Conservation (phyloP, 2,329 filamentous ascomycete species). For the Pseudogymnoascus sp. region DNA sequence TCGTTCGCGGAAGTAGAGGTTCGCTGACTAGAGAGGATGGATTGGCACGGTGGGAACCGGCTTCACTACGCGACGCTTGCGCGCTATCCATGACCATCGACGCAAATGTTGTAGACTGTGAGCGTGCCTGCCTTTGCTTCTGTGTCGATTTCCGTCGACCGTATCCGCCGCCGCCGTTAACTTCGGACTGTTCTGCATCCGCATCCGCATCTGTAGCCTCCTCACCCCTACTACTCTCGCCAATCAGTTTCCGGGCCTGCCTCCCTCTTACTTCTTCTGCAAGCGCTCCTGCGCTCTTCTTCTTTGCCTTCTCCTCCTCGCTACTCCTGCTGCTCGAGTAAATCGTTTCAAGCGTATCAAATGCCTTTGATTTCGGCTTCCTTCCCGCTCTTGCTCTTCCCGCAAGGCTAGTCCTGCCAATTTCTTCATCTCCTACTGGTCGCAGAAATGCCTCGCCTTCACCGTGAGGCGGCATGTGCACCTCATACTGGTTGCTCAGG, state of each 20-base stretch:
- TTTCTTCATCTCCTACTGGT: constrained; percentile 21
- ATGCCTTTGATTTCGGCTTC: constrained; percentile 34
- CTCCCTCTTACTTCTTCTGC: constrained; percentile 47
- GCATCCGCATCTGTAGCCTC: constrained; percentile 13
- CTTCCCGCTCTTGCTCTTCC: constrained; percentile 21
- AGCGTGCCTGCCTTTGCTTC: constrained; percentile 19
- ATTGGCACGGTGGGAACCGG: constrained; percentile 29
- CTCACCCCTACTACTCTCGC: constrained; percentile 11
- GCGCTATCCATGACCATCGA: constrained; percentile 36
- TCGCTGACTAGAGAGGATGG: constrained; percentile 43
- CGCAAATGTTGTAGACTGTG: constrained; percentile 38
- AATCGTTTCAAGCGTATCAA: constrained; percentile 57
- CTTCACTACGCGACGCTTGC: constrained; percentile 27
- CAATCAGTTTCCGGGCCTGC: constrained; percentile 31
- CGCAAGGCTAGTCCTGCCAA: constrained; percentile 14
- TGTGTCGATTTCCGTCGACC: constrained; percentile 3
- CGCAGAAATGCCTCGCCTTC: constrained; percentile 43
- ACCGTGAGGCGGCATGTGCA: constrained; percentile 55
- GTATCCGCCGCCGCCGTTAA: not conserved
- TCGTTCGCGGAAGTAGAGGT: constrained; percentile 50
- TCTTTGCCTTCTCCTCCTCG: constrained; percentile 53
- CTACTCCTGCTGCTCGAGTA: constrained; percentile 59
- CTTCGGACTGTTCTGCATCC: constrained; percentile 7
- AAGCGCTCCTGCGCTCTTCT: constrained; percentile 46
- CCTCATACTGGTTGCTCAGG: constrained; percentile 58